A percentile compares a stretch with the other conserved stretches of the same genome.
These are phyloP conservation scores for Murraya koenigii DNA, from an alignment of 345 rosid genomes.

Conservation along the genomic window DNA sequence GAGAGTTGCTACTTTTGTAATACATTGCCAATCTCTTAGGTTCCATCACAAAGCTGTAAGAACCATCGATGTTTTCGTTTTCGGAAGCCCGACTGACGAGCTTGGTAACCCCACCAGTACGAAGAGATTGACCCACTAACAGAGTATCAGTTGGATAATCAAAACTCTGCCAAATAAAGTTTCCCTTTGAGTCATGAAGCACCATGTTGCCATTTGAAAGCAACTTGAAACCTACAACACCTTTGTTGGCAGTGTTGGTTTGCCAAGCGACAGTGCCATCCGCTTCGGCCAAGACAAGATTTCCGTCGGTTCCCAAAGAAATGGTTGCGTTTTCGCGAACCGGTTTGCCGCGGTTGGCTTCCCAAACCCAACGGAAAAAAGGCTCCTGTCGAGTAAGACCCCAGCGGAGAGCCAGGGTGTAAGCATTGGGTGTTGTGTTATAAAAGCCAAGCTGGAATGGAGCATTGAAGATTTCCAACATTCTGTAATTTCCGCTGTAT, in stretches of 20 bases:
- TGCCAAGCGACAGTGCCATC: conserved; percentile 62
- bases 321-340: conserved; percentile 57
- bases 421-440: conserved; percentile 59
- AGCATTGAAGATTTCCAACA: conserved; percentile 3
- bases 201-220: conserved; percentile 60
- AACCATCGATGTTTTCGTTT: conserved; percentile 31
- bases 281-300: conserved; percentile 49
- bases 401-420: conserved; percentile 49
- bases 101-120: conserved; percentile 27
- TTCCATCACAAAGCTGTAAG: conserved; percentile 53
- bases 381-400: conserved; percentile 9
- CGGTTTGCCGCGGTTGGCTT: conserved; percentile 57
- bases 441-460: conserved; percentile 57
- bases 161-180: conserved; percentile 56
- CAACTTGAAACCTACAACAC: conserved; percentile 48
- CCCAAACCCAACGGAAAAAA: conserved; percentile 56
- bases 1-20: conserved; percentile 26
- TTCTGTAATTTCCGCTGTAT: conserved; percentile 36
- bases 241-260: conserved; percentile 55
- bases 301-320: conserved; percentile 45
- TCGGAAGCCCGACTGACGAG: conserved; percentile 49
- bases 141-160: conserved; percentile 61
- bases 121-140: conserved; percentile 46
- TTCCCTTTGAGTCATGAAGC: conserved; percentile 37
- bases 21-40: conserved; percentile 35